Evolutionary conservation across 2,329 filamentous ascomycete species (phyloP).

Genomic region (Sodiomyces alkalinus): DNA sequence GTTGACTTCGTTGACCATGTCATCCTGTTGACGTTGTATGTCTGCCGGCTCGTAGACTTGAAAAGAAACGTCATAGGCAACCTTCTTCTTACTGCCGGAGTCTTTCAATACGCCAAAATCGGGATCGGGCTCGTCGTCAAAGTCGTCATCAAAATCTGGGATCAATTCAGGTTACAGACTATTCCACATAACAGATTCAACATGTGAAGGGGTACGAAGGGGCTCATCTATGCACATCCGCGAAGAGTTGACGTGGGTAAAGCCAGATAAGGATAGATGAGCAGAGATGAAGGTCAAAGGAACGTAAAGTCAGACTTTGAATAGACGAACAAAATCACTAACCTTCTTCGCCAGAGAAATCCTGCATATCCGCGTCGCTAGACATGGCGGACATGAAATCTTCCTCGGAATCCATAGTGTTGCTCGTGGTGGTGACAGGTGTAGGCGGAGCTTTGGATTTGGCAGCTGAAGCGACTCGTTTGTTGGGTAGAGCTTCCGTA

Average conservation of each 20-base stretch:
- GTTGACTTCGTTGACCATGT: slow-evolving; percentile 78
- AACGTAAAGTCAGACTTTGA: too few species aligned
- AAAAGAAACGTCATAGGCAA: slow-evolving; percentile 72
- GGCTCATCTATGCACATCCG: too few species aligned
- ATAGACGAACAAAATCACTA: too few species aligned
- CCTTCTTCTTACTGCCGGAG: slow-evolving; percentile 53
- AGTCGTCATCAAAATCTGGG: slow-evolving; percentile 40
- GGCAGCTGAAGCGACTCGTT: slow-evolving; percentile 41
- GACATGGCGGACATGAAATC: slow-evolving; percentile 79
- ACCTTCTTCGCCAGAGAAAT: slow-evolving; percentile 60
- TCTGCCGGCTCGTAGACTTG: slow-evolving; percentile 67
- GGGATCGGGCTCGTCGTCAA: slow-evolving; percentile 39
- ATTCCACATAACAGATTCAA: slow-evolving; percentile 2
- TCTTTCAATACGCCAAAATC: slow-evolving; percentile 44
- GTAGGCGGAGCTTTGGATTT: slow-evolving; percentile 36
- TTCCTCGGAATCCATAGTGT: slow-evolving; percentile 86
- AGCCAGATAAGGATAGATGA: slow-evolving; percentile 3
- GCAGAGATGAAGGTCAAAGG: too few species aligned
- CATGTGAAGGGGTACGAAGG: too few species aligned
- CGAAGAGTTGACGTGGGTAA: too few species aligned
- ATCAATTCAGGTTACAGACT: neutral
- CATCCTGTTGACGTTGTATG: slow-evolving; percentile 73
- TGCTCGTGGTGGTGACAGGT: slow-evolving; percentile 35
- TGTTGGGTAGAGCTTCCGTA: slow-evolving; percentile 28
- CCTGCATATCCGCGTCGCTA: slow-evolving; percentile 60